A percentile compares a stretch with the other conserved stretches of the same genome.
These are phyloP conservation scores for Neurospora sp. DNA, from an alignment of 495 filamentous ascomycete species.

Conservation along the genomic window DNA sequence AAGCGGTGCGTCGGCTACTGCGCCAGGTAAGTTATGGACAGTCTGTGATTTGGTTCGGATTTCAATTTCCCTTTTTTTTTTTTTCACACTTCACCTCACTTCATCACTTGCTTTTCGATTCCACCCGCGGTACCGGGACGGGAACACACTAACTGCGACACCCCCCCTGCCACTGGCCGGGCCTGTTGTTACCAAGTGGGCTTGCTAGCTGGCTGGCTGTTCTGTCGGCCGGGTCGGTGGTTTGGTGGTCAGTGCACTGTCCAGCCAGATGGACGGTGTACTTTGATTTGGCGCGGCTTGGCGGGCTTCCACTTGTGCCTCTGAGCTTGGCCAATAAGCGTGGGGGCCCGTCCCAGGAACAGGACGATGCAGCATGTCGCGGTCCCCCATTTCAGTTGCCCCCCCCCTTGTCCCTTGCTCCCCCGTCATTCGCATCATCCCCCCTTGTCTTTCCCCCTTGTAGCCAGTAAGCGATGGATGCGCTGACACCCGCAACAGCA, in stretches of 20 bases:
- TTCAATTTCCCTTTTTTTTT: neutral
- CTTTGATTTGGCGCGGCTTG: neutral
- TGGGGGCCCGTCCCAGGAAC: neutral
- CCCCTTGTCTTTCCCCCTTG: conserved; percentile 1
- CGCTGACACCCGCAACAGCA: conserved; percentile 42
- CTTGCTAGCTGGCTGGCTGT: neutral
- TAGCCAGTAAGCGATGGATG: neutral
- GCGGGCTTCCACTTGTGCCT: neutral
- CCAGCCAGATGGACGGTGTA: neutral
- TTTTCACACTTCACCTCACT: neutral
- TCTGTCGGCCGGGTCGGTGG: neutral
- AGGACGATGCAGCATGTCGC: neutral
- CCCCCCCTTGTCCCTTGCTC: neutral
- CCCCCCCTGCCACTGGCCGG: neutral
- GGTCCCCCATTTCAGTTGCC: conserved; percentile 9
- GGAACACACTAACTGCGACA: neutral
- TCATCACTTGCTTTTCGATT: conserved; percentile 1
- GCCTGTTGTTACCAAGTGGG: neutral
- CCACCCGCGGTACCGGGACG: neutral
- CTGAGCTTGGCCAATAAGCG: neutral
- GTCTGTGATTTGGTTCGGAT: neutral
- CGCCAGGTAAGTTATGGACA: conserved; percentile 57
- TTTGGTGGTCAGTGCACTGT: neutral
- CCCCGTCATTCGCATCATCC: neutral
- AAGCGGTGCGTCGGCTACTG: conserved; percentile 85